These are phyloP conservation scores for Rhodotorula sp. DNA, from an alignment of 1,284 basidiomycete genomes.

Conservation along the genomic window DNA sequence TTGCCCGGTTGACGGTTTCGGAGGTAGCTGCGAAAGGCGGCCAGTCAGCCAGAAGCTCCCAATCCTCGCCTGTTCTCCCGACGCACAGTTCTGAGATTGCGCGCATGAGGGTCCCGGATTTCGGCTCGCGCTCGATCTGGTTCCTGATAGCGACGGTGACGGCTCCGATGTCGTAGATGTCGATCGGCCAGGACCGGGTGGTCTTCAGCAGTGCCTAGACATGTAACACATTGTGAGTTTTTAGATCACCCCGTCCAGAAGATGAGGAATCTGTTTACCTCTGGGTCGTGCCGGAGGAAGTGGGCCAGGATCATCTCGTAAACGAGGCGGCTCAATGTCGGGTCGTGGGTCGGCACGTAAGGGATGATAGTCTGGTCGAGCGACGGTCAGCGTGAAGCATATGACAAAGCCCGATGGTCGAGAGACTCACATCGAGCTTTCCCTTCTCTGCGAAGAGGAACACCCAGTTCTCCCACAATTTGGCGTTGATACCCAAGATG, in stretches of 20 bases:
- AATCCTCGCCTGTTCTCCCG: not conserved
- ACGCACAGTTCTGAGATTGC: slow-evolving; percentile 84
- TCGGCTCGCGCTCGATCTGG: slow-evolving; percentile 63
- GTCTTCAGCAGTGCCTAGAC: slow-evolving; percentile 69
- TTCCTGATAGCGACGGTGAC: slow-evolving; percentile 85
- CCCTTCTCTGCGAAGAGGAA: slow-evolving; percentile 83
- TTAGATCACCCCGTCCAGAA: not conserved
- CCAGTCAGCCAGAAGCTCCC: not conserved
- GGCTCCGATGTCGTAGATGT: slow-evolving; percentile 82
- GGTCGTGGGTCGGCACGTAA: slow-evolving; percentile 76
- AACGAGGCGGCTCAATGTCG: slow-evolving; percentile 75
- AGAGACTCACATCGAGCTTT: slow-evolving; percentile 65
- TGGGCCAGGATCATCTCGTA: slow-evolving; percentile 95
- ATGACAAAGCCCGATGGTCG: not conserved
- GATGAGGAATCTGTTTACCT: slow-evolving; percentile 52
- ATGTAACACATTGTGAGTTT: not conserved
- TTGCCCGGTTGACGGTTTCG: slow-evolving; percentile 88
- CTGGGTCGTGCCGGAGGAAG: slow-evolving; percentile 73
- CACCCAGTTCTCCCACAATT: slow-evolving; percentile 93
- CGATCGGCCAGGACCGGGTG: slow-evolving; percentile 82
- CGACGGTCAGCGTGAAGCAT: not conserved
- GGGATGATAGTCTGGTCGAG: slow-evolving; percentile 73
- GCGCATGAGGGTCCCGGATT: slow-evolving; percentile 73
- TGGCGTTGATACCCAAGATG: slow-evolving; percentile 74
- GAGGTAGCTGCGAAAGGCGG: slow-evolving; percentile 60